Percentiles rank a stretch among this genome's conserved stretches.
These are phyloP conservation scores for Zygnema circumcarinatum DNA, from an alignment of 139 green algal genomes.

Conservation along the genomic window DNA sequence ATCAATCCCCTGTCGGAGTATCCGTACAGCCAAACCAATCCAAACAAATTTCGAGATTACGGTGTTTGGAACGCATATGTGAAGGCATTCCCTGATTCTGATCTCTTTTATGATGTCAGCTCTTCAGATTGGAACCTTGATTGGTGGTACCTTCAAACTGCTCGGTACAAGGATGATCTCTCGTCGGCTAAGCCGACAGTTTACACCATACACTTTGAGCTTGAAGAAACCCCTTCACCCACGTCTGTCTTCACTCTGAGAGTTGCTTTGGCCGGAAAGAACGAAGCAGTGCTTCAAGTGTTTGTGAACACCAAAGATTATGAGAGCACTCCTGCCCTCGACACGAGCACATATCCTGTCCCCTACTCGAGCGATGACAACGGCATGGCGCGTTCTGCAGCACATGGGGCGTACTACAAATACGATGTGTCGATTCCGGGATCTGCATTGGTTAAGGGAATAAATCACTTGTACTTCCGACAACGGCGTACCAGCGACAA, in stretches of 20 bases:
- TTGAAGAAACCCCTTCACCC: background rate
- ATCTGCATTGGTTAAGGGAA: background rate
- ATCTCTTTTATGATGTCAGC: constrained; percentile 26
- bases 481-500: constrained; percentile 7
- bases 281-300: constrained; percentile 29
- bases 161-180: background rate
- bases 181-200: constrained; percentile 2
- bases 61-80: constrained; percentile 22
- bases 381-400: constrained; percentile 22
- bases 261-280: constrained; percentile 18
- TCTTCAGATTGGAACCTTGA: background rate
- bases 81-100: background rate
- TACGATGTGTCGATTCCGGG: constrained; percentile 40
- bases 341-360: constrained; percentile 21
- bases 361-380: constrained; percentile 5
- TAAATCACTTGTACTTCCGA: constrained; percentile 29
- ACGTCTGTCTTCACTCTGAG: constrained; percentile 15
- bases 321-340: background rate
- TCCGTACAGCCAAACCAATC: constrained; percentile 15
- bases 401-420: constrained; percentile 34
- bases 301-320: constrained; percentile 21
- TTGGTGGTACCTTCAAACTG: constrained; percentile 41
- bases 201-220: constrained; percentile 37
- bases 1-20: constrained; percentile 37
- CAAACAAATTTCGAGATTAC: constrained; percentile 39